phyloP scores from a whole-genome alignment of 2,329 filamentous ascomycete genomes.

The Fusarium chuoi region DNA sequence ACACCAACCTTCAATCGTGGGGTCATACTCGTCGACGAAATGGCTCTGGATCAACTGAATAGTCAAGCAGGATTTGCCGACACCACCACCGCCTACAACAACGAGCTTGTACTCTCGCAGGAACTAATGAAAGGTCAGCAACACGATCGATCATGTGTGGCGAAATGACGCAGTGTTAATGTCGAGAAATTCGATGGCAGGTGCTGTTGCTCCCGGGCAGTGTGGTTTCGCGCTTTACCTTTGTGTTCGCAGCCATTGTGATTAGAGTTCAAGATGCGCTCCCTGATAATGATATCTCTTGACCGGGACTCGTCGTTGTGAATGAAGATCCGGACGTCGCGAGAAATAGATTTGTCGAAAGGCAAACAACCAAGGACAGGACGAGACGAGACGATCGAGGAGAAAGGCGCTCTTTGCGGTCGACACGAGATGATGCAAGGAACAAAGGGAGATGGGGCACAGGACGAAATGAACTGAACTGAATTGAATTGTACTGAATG shows the following conservation, averaged over 20 bases:
- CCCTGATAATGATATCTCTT: conserved; percentile 28
- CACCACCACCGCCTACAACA: conserved; percentile 96
- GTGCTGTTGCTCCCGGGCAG: not conserved
- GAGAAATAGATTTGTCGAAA: conserved; percentile 28
- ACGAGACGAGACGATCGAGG: conserved; percentile 11
- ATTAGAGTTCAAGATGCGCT: conserved; percentile 35
- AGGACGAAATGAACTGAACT: not conserved
- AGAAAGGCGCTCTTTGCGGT: conserved; percentile 18
- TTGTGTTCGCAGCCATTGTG: conserved; percentile 52
- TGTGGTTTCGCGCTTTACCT: conserved; percentile 43
- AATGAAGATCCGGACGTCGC: conserved; percentile 29
- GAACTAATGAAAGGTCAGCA: conserved; percentile 65
- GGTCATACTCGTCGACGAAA: conserved; percentile 99
- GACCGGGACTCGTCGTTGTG: conserved; percentile 20
- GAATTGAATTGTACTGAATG: conserved; percentile 9
- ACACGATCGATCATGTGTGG: not conserved
- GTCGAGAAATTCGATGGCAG: not conserved
- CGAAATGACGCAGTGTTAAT: not conserved
- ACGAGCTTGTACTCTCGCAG: conserved; percentile 95
- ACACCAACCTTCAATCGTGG: conserved; percentile 92
- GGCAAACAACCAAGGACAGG: conserved; percentile 19
- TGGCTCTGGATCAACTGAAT: conserved; percentile 96
- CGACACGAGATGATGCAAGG: conserved; percentile 16
- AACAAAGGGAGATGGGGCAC: conserved; percentile 34
- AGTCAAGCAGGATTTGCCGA: conserved; percentile 98